A percentile compares a stretch with the other conserved stretches of the same genome.
Evolutionary conservation across 2,329 filamentous ascomycete genomes (phyloP).

Genomic region (Byssochlamys sp.): DNA sequence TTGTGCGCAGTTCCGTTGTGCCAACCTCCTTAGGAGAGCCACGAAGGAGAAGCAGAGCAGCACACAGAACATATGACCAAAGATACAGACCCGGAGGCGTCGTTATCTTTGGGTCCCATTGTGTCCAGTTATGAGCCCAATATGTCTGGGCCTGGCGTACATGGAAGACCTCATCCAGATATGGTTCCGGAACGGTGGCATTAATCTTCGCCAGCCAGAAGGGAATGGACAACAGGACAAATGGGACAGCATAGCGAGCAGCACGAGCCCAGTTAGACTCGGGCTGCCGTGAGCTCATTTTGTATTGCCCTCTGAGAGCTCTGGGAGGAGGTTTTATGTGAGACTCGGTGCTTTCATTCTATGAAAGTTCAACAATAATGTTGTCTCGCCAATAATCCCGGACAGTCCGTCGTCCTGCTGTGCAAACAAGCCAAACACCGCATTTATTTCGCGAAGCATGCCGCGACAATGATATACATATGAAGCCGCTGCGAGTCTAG

Average conservation of each 20-base stretch:
- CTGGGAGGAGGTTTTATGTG: neutral
- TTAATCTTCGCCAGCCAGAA: conserved; percentile 40
- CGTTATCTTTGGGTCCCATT: conserved; percentile 96
- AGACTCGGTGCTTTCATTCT: neutral
- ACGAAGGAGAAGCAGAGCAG: conserved; percentile 13
- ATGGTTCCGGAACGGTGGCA: conserved; percentile 45
- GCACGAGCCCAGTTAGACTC: conserved; percentile 25
- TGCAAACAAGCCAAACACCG: conserved; percentile 28
- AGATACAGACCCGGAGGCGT: conserved; percentile 78
- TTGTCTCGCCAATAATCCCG: conserved; percentile 6
- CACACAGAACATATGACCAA: conserved; percentile 39
- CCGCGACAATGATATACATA: conserved; percentile 3
- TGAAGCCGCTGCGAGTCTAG: neutral
- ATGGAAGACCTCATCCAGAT: conserved; percentile 51
- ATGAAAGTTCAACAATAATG: conserved; percentile 2
- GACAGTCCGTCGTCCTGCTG: conserved; percentile 6
- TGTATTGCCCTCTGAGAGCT: conserved; percentile 2
- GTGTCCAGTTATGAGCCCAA: conserved; percentile 60
- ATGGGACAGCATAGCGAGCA: conserved; percentile 28
- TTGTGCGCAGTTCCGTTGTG: conserved; percentile 26
- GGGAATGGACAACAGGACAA: conserved; percentile 24
- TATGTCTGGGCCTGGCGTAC: conserved; percentile 85
- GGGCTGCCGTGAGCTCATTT: conserved; percentile 21
- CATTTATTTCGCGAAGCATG: conserved; percentile 6
- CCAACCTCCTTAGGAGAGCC: conserved; percentile 23